Base-by-base conservation (phyloP, 345 rosid genomes). In the Eucalyptus regnans region DNA sequence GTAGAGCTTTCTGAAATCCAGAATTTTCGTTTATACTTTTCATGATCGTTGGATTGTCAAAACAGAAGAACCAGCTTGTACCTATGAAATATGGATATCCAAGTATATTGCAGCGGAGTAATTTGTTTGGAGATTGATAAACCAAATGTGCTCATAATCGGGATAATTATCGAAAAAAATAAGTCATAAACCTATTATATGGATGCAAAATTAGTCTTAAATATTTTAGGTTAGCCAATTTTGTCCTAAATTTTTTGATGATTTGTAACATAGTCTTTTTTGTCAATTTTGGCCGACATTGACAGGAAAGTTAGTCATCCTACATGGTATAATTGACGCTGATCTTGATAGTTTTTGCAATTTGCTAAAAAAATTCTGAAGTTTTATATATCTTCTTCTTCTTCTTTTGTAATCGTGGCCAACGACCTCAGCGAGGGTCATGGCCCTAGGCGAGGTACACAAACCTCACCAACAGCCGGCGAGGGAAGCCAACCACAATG, bases 321-420 rank as follows among this genome's bases (percentile, higher is more conserved):
- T 56, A 56, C 29, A 23, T 56, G 6, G 3, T 23, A 56, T 22
- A 29, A 23, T 22, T 56, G 9, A 23, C 0, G 12, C 0, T 4
- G 3, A 23, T 22, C 1, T 56, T 9, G 12, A 56, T 22, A 23
- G 23, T 56, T 56, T 23, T 56, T 56, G 5, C 29, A 56, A 56
- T 56, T 56, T 23, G 6, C 27, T 23, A 9, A 23, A 22, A 22
- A 56, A 23, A 23, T 4, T 23, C 0, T 22, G 5, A 56, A 56
- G 3, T 8, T 56, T 22, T 56, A 23, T 56, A 56, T 56, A 23
- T 56, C 9, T 56, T 56, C 5, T 56, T 56, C 27, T 54, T 20
- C 0, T 56, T 56, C 9, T 56, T 23, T 23, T 23, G 23, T 23
- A 56, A 56, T 56, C 12, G 12, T 56, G 12, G 29, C 29, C 6